Base-by-base conservation (phyloP, 352 stramenopile genomes). In the Globisporangium polare region DNA sequence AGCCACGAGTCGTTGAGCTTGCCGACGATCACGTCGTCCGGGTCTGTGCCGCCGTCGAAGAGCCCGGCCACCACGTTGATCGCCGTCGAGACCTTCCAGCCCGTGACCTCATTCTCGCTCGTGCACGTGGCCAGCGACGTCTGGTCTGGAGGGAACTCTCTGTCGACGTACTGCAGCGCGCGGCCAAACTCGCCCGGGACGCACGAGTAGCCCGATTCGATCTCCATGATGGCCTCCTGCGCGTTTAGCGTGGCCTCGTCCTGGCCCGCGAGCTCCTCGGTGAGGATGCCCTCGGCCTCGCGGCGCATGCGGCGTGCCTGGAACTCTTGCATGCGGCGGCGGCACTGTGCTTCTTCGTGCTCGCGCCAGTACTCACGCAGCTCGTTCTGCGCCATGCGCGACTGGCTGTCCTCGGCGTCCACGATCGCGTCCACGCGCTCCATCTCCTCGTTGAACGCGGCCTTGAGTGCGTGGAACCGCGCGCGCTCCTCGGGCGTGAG, bases 11-110 rank as follows among this genome's bases (percentile, higher is more conserved):
- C 85, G 43, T 96, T 76, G 2, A 98, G 79, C 37, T 78, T 75
- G 31, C 92, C 92, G 42, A 88, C 63, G 1, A 68, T 59, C 12
- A 98, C 86, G 67, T 98, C 90, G 53, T 97, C 89, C 7, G 92
- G 92, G 62, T 98, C 88, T 1, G 92, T 97, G 20, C 92, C 92
- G 24, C 89, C 89, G 53, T 97, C 89, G 62, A 98, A 98, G 0
- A 98, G 74, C 1, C 90, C 88, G 0, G 88, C 88, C 0, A 88
- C 84, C 2, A 91, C 72, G 64, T 96, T 97, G 65, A 98, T 96
- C 31, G 77, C 86, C 2, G 82, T 86, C 39, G 88, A 89, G 24
- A 94, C 84, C 42, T 89, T 83, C 89, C 89, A 98, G 18, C 81
- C 76, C 8, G 67, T 64, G 31, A 95, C 65, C 22, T 86, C 79